Percentiles rank a stretch among this genome's conserved stretches.
Evolutionary conservation across 805 yeast genomes (phyloP).

Genomic region (Candida morakotiae): DNA sequence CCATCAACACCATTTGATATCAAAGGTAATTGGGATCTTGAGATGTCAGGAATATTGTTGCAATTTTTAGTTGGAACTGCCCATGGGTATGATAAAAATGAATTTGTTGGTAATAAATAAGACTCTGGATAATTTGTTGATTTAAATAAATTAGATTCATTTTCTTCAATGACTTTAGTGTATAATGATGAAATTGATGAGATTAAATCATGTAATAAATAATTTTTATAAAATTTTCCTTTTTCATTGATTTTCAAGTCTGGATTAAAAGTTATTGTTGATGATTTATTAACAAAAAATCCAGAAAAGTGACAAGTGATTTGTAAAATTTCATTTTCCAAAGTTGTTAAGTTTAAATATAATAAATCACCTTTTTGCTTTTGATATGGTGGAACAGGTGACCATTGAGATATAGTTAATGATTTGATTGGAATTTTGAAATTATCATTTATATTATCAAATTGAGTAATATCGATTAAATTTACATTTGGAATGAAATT

Average conservation of each 20-base stretch:
- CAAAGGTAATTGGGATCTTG: slow-evolving; percentile 54
- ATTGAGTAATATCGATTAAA: slow-evolving; percentile 22
- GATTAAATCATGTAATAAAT: slow-evolving; percentile 59
- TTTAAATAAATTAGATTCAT: slow-evolving; percentile 42
- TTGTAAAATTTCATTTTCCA: slow-evolving; percentile 76
- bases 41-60: slow-evolving; percentile 46
- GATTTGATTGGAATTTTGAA: slow-evolving; percentile 52
- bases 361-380: slow-evolving; percentile 71
- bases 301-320: slow-evolving; percentile 80
- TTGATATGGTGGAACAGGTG: slow-evolving; percentile 70
- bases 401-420: slow-evolving; percentile 69
- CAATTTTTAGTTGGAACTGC: slow-evolving; percentile 33
- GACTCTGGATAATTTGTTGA: slow-evolving; percentile 46
- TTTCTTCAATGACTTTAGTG: slow-evolving; percentile 45
- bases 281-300: slow-evolving; percentile 69
- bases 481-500: slow-evolving; percentile 11
- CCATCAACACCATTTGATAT: slow-evolving; percentile 58
- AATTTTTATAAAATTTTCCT: slow-evolving; percentile 32
- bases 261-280: slow-evolving; percentile 70
- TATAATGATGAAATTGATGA: slow-evolving; percentile 64
- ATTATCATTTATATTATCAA: slow-evolving; percentile 21
- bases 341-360: slow-evolving; percentile 69
- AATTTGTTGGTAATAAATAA: slow-evolving; percentile 58
- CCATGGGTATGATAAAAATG: slow-evolving; percentile 76
- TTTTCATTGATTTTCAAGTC: slow-evolving; percentile 40